Evolutionary conservation across 2,329 filamentous ascomycete species (phyloP), one percentile per base, ranked within the genome.

Genomic region (Berkeleyomyces basicola): DNA sequence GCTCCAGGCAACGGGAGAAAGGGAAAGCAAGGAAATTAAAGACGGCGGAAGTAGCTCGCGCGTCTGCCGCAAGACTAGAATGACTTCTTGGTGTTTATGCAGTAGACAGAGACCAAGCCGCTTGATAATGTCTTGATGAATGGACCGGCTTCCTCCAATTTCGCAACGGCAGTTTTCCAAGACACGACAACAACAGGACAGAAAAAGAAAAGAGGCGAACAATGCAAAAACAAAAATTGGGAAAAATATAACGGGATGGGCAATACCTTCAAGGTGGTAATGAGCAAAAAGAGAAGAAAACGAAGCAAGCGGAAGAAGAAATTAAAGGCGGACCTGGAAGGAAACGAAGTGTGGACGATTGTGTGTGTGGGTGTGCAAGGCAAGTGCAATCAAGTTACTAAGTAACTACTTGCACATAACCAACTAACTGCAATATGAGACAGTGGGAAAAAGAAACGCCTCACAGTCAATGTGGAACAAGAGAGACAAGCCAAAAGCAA

Each of bases 1-100:
- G 23, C 23, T 23, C 23, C 23, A 61, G 61, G 65, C 66, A 66
- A 60, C 68, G 66, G 59, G 62, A 65, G 67, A 66, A 65, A 64
- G 16, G 49, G 55, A 40, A 55, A 39, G 33, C 11, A 37, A 31
- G 11, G n/a, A 37, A n/a, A 37, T n/a, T 37, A 39, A 16, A 55
- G 51, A 4, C 36, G 7, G 5, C 36, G 39, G 51, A 7, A 39
- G 16, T 4, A 7, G 16, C 7, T 39, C 33, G 33, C 31, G 49
- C 14, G 33, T 14, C 23, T 23, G 23, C 23, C 23, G 23, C 23
- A 23, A 23, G 23, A 23, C 31, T 37, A 14, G 51, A 55, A 39
- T 55, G 33, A 4, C 11, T 31, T 37, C n/a, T 7, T 39, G 51
- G 33, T 16, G 51, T 55, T 55, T 14, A 55, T 37, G 33, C 51